Percentiles rank a stretch among this genome's conserved stretches.
Conservation (phyloP, 1,284 basidiomycete species). For the Trametes sp. region DNA sequence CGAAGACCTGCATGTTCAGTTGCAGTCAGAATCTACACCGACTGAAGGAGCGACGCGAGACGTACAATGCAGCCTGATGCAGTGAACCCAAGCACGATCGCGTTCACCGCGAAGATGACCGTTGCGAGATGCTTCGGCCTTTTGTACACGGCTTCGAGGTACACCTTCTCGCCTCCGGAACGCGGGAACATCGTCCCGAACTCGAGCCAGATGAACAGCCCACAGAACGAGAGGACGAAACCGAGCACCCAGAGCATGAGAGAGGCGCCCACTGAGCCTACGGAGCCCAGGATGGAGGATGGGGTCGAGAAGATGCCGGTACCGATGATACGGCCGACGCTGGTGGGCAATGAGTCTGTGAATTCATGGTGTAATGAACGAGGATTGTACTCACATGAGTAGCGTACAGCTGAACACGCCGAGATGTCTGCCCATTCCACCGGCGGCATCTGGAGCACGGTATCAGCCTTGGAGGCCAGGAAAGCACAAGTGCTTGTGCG, state of each 20-base stretch:
- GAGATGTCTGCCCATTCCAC: conserved; percentile 42
- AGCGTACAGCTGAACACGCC: conserved; percentile 43
- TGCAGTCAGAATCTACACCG: not conserved
- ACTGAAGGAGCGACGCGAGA: not conserved
- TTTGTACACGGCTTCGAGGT: conserved; percentile 74
- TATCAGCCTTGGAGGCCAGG: not conserved
- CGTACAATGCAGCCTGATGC: conserved; percentile 65
- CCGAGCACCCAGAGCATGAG: conserved; percentile 78
- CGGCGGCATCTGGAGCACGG: conserved; percentile 35
- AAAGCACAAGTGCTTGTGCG: not conserved
- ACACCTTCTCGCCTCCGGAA: conserved; percentile 79
- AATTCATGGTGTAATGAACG: not conserved
- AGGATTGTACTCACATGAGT: conserved; percentile 36
- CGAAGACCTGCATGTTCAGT: conserved; percentile 40
- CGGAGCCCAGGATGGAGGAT: conserved; percentile 65
- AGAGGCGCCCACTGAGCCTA: conserved; percentile 69
- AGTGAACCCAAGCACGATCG: conserved; percentile 66
- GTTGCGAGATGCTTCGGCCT: conserved; percentile 68
- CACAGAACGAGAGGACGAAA: conserved; percentile 65
- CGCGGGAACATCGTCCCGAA: conserved; percentile 65
- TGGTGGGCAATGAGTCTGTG: conserved; percentile 23
- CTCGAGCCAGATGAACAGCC: conserved; percentile 75
- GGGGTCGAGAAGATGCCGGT: conserved; percentile 73
- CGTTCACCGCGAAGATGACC: conserved; percentile 66
- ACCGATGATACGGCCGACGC: conserved; percentile 62